Conservation (phyloP, 2,329 filamentous ascomycete genomes). For the Pseudogymnoascus sp. region DNA sequence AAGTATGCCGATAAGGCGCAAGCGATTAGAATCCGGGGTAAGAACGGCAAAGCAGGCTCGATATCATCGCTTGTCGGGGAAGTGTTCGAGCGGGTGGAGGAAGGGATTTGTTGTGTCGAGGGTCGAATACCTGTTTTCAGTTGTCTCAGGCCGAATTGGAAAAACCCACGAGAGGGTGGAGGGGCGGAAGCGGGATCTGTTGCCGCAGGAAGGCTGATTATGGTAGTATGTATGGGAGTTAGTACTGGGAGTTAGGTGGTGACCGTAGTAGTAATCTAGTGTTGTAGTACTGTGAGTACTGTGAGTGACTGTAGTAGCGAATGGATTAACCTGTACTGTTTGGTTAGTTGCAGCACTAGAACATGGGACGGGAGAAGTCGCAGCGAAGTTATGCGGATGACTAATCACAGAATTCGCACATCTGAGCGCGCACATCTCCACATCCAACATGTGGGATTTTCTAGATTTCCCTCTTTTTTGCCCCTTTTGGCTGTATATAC, state of each 20-base stretch:
- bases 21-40: not conserved
- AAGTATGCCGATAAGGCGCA: not conserved
- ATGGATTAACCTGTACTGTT: no score
- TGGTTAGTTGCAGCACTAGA: not conserved
- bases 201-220: conserved; percentile 1
- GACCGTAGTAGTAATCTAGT: not conserved
- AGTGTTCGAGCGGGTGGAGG: not conserved
- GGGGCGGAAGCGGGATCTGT: not conserved
- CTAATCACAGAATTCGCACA: not conserved
- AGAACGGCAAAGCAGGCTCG: not conserved
- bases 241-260: not conserved
- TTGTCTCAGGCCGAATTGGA: not conserved
- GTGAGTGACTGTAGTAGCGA: no score
- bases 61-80: not conserved
- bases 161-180: not conserved
- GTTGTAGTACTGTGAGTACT: not conserved
- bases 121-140: conserved; percentile 2
- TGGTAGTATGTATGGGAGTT: not conserved
- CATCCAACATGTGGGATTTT: not conserved
- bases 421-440: no score
- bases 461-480: not conserved
- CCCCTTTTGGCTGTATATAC: not conserved
- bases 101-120: not conserved
- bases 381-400: not conserved
- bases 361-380: conserved; percentile 3